A percentile compares a stretch with the other conserved stretches of the same genome.
Conservation (phyloP, 495 filamentous ascomycete genomes). For the Neurospora sublineolata region DNA sequence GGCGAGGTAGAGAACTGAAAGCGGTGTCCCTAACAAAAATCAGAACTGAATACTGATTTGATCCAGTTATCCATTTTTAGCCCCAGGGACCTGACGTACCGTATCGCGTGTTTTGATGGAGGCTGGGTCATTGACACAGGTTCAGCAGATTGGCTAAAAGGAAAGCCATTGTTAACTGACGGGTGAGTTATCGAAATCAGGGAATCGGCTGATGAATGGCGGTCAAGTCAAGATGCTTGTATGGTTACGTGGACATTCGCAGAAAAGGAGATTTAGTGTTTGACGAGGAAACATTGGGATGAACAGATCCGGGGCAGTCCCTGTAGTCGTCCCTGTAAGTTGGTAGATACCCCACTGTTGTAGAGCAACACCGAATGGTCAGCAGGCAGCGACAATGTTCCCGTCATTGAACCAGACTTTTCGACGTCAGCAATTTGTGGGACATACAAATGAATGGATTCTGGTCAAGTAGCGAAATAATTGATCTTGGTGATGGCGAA, state of each 20-base stretch:
- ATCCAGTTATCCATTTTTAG: background rate
- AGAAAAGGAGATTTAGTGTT: background rate
- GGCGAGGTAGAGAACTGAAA: background rate
- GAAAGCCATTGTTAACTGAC: too few relatives aligned
- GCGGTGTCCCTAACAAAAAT: background rate
- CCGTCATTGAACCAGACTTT: background rate
- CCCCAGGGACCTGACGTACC: background rate
- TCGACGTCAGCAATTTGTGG: background rate
- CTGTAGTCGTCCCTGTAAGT: background rate
- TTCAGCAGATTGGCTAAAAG: background rate
- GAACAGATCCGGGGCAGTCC: background rate
- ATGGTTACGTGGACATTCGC: background rate
- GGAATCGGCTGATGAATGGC: background rate
- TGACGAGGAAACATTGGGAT: background rate
- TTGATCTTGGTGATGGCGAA: background rate
- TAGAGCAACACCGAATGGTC: background rate
- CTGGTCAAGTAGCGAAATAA: background rate
- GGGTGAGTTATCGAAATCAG: too few relatives aligned
- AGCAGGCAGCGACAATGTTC: background rate
- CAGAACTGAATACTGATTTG: too few relatives aligned
- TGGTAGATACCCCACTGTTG: background rate
- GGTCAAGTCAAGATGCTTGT: background rate
- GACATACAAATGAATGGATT: background rate
- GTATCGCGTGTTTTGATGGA: background rate
- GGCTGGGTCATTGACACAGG: background rate